Base-by-base conservation (phyloP, 2,329 filamentous ascomycete genomes). In the Claviceps sp. region DNA sequence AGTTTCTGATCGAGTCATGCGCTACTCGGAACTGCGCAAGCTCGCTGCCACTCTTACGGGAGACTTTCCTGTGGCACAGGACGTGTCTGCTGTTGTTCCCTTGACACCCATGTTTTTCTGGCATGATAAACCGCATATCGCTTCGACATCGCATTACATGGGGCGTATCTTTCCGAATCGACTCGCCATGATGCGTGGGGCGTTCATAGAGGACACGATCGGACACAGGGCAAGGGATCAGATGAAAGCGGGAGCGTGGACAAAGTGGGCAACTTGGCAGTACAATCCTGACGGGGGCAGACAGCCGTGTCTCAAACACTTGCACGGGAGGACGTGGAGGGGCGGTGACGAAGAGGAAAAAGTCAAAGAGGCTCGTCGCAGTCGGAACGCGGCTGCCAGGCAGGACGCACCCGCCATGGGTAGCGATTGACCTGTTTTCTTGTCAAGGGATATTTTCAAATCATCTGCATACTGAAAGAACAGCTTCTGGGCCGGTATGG, bases 111-210 rank as follows among this genome's bases (percentile, higher is more conserved):
- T 80, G 51, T 80, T 78, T 62, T 77, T 79, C 58, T 80, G 76
- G 76, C 75, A 79, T 52, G 76, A 80, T 54, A 80, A 80, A 56
- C 75, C 76, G 0, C 76, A 80, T 52, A 54, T 80, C 2, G 75
- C 72, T 1, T 70, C 68, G 3, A 71, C 67, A 0, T 56, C 62
- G 1, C 76, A 80, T 56, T 80, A 80, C 52, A 65, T 78, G 0
- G 57, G 63, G 0, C 65, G 70, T 0, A 70, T 79, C 1, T 80
- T 79, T 48, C 70, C 75, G 0, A 71, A 66, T 1, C 67, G 75
- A 1, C 58, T 77, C 16, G 73, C 76, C 1, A 70, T 80, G 56
- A 62, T 69, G 4, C 65, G 76, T 1, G 76, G 76, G 0, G 73
- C 71, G 6, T 80, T 80, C 56, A 79, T 80, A 51, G 76, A 80